Evolutionary conservation across 1,284 basidiomycete genomes (phyloP).

Genomic region (Ustilago vetiveriae): DNA sequence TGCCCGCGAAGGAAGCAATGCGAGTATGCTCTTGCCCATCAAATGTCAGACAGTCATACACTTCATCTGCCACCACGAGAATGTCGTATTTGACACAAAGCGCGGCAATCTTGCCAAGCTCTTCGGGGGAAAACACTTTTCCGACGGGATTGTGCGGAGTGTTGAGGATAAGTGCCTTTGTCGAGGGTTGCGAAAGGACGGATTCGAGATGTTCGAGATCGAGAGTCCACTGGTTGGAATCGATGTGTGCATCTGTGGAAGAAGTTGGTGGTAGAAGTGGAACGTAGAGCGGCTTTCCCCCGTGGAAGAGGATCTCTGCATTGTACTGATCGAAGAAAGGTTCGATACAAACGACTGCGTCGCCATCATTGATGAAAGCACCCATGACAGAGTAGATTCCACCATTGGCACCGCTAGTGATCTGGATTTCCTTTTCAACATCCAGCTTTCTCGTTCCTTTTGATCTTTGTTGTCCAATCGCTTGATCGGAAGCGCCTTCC

Average conservation of each 20-base stretch:
- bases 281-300: slow-evolving; percentile 90
- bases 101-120: slow-evolving; percentile 83
- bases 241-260: slow-evolving; percentile 11
- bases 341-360: slow-evolving; percentile 98
- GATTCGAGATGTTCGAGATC: slow-evolving; percentile 74
- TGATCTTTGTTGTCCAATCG: slow-evolving; percentile 40
- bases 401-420: slow-evolving; percentile 87
- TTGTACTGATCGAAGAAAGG: slow-evolving; percentile 93
- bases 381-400: slow-evolving; percentile 62
- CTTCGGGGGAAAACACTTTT: slow-evolving; percentile 87
- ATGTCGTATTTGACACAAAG: slow-evolving; percentile 92
- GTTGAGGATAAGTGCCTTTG: slow-evolving; percentile 73
- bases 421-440: slow-evolving; percentile 85
- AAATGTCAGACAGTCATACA: slow-evolving; percentile 91
- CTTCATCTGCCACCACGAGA: slow-evolving; percentile 91
- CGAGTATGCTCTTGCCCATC: slow-evolving; percentile 87
- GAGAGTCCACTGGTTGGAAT: slow-evolving; percentile 69
- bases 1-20: slow-evolving; percentile 79
- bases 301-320: slow-evolving; percentile 68
- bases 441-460: slow-evolving; percentile 75
- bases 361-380: slow-evolving; percentile 68
- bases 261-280: slow-evolving; percentile 83
- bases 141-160: slow-evolving; percentile 79
- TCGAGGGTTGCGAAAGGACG: slow-evolving; percentile 79
- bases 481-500: neutral